phyloP scores from a whole-genome alignment of 2,329 filamentous ascomycete species.

The Leptographium radiaticola region DNA sequence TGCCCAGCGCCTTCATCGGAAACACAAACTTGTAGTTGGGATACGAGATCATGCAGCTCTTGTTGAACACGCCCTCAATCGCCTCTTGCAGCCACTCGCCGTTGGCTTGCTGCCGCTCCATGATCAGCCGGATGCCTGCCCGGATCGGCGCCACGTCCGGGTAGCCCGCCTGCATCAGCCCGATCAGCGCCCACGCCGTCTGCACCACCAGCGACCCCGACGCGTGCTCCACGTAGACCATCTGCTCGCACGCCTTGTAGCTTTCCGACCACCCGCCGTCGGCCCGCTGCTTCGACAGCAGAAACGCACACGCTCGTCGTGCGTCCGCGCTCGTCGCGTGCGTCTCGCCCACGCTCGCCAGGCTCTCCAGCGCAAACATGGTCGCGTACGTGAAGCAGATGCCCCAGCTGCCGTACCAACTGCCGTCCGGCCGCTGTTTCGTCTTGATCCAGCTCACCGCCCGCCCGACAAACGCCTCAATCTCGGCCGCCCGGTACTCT shows the following conservation, averaged over 20 bases:
- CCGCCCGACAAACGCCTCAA: conserved; percentile 55
- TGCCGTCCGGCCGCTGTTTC: conserved; percentile 68
- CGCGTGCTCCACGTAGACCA: conserved; percentile 60
- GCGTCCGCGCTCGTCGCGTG: conserved; percentile 62
- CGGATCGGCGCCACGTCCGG: conserved; percentile 60
- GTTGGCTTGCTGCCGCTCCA: conserved; percentile 72
- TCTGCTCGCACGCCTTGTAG: conserved; percentile 71
- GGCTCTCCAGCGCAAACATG: conserved; percentile 89
- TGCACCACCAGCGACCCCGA: conserved; percentile 80
- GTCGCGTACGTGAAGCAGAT: conserved; percentile 96
- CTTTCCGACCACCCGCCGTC: conserved; percentile 97
- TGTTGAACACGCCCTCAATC: conserved; percentile 98
- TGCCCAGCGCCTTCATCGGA: conserved; percentile 81
- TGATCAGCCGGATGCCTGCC: conserved; percentile 66
- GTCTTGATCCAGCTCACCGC: conserved; percentile 75
- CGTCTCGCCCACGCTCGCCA: conserved; percentile 69
- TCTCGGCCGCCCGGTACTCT: conserved; percentile 63
- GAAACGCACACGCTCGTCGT: conserved; percentile 68
- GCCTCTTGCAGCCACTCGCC: conserved; percentile 93
- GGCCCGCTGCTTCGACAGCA: conserved; percentile 68
- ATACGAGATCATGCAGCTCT: conserved; percentile 98
- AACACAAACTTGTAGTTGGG: conserved; percentile 99
- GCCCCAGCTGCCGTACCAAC: conserved; percentile 96
- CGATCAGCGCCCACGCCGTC: conserved; percentile 83
- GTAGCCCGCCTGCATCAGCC: conserved; percentile 69